These are phyloP conservation scores for Chlorella vulgaris DNA, from an alignment of 139 green algal genomes.

Conservation along the genomic window DNA sequence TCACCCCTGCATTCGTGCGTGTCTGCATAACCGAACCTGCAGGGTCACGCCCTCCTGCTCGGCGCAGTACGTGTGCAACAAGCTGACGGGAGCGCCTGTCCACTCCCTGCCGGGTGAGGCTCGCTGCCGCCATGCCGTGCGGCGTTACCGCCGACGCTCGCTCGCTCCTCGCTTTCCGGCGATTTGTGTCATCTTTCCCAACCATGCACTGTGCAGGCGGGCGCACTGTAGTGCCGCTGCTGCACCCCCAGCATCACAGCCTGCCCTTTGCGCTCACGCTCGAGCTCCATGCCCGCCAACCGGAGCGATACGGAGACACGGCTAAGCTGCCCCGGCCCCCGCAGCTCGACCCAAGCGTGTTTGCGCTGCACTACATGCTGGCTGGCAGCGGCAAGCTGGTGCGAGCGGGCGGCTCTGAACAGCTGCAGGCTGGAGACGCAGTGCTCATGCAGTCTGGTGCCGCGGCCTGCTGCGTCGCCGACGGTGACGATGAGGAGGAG, in stretches of 20 bases:
- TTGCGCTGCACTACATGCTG: conserved; percentile 20
- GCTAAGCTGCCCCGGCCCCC: not conserved
- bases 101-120: conserved; percentile 4
- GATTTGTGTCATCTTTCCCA: not conserved
- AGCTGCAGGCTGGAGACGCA: conserved; percentile 19
- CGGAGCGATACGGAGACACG: not conserved
- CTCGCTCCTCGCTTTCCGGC: too few species aligned
- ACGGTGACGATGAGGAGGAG: too few species aligned
- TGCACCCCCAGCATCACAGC: conserved; percentile 22
- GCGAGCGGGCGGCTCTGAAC: not conserved
- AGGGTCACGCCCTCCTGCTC: conserved; percentile 8
- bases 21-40: not conserved
- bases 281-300: conserved; percentile 3
- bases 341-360: not conserved
- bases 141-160: not conserved
- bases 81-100: not conserved
- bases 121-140: not conserved
- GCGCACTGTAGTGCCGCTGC: conserved; percentile 20
- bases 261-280: conserved; percentile 16
- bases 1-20: not conserved
- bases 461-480: conserved; percentile 5
- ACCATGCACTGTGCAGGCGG: conserved; percentile 5
- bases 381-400: conserved; percentile 3
- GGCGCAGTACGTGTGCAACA: conserved; percentile 1
- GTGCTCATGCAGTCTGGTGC: conserved; percentile 23